Evolutionary conservation across 352 stramenopile species (phyloP), one percentile per base, ranked within the genome.

Genomic region (Blastocystis sp.): DNA sequence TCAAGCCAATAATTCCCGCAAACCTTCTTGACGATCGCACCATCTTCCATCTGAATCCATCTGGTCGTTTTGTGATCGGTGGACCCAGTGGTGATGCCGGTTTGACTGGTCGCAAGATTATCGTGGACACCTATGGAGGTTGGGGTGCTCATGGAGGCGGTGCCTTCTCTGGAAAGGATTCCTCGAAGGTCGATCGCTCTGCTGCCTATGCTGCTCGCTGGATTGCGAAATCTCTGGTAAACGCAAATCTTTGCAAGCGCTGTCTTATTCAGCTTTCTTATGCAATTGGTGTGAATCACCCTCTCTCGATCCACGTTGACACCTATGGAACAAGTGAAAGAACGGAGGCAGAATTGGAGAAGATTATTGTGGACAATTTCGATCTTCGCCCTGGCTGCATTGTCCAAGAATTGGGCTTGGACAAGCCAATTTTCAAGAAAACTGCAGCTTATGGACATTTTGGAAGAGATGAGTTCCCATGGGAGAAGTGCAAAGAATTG

Each of bases 321-420:
- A 98, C 96, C 63, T 99, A 98, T 92, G 97, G 97, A 90, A 98
- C 97, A 11, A 94, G 94, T 70, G 98, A 98, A 92, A 94, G 98
- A 93, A 95, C 95, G 13, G 97, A 99, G 92, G 92, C 94, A 26
- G 96, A 99, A 79, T 93, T 99, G 64, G 94, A 97, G 15, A 94
- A 98, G 90, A 95, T 99, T 89, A 94, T 99, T 82, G 97, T 98
- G 89, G 98, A 98, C 92, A 99, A 99, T 92, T 99, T 99, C 91
- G 97, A 99, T 92, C 64, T 92, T 23, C 94, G 95, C 87, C 96
- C 96, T 41, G 97, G 97, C 91, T 97, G 96, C 92, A 98, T 99
- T 91, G 95, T 98, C 91, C 96, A 96, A 88, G 96, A 98, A 92
- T 93, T 99, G 45, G 94, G 98, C 91, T 93, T 99, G 77, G 97